Base-by-base conservation (phyloP, 2,329 filamentous ascomycete genomes). In the Xylariaceae sp. region DNA sequence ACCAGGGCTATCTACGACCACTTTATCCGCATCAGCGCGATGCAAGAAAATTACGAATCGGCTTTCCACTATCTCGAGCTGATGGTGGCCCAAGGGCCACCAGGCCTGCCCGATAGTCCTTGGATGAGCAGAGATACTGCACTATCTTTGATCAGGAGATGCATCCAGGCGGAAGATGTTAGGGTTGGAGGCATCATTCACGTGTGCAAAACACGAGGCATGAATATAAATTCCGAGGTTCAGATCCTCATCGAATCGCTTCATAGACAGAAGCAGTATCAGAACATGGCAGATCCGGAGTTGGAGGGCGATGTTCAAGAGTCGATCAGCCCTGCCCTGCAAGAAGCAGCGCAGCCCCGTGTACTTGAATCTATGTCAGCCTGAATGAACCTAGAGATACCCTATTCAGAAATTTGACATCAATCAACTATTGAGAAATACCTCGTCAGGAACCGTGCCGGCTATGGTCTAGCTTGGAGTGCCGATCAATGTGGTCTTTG, bases 61-160 rank as follows among this genome's bases (percentile, higher is more conserved):
- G 63, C 64, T 2, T 60, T 69, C 41, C 39, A 41, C 13, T 61
- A 62, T 36, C 44, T 67, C 13, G 47, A 55, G 3, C 48, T 50
- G 38, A 55, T 65, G 45, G 44, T 36, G 31, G 28, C 42, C 19
- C 34, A 28, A 19, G 48, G 47, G 24, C 40, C 44, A 12, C 43
- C 45, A 17, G 43, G 40, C 22, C 35, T 37, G 9, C 18, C 40
- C 22, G 47, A 44, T 41, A 41, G 49, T 19, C 55, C 50, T 39
- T 67, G 64, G 62, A 50, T 66, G 29, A 60, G 53, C 46, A 52
- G 48, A 34, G 49, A 41, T 26, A 59, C 64, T 1, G 57, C 65
- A 7, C 37, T 61, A 8, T 57, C 53, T 8, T 59, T 70, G 32
- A 51, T 64, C 9, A 49, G 53, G 37, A 56, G 62, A 26, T 65